Conservation (phyloP, 1,284 basidiomycete species). For the Mycena citricolor region DNA sequence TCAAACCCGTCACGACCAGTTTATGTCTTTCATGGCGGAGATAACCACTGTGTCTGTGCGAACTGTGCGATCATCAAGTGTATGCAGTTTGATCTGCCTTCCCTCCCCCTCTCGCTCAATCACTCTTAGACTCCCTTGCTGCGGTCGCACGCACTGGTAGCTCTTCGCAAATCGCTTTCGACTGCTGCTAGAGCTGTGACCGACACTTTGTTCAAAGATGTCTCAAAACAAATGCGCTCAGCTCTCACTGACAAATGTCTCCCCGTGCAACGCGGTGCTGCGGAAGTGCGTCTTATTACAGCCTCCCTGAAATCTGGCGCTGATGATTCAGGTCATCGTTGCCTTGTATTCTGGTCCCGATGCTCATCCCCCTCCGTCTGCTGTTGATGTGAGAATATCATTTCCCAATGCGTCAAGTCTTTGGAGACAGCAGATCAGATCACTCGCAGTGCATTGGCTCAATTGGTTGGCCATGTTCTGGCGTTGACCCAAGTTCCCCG, state of each 20-base stretch:
- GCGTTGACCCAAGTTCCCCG: conserved; percentile 83
- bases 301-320: conserved; percentile 1
- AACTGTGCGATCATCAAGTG: conserved; percentile 69
- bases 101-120: conserved; percentile 9
- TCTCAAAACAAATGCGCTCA: conserved; percentile 80
- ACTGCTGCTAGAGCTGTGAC: conserved; percentile 84
- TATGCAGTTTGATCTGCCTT: conserved; percentile 32
- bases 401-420: conserved; percentile 70
- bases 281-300: conserved; percentile 54
- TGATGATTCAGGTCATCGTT: conserved; percentile 54
- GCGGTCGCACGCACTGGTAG: conserved; percentile 77
- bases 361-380: conserved; percentile 41
- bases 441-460: conserved; percentile 78
- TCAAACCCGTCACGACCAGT: conserved; percentile 44
- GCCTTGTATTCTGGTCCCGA: conserved; percentile 64
- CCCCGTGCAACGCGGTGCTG: conserved; percentile 82
- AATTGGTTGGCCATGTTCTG: conserved; percentile 82
- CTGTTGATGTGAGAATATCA: conserved; percentile 76
- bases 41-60: conserved; percentile 68
- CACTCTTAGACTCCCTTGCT: conserved; percentile 68
- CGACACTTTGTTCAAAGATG: conserved; percentile 79
- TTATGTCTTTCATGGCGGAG: conserved; percentile 94
- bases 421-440: conserved; percentile 84
- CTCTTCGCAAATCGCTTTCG: conserved; percentile 74
- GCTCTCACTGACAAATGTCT: conserved; percentile 83